Evolutionary conservation across 169 alveolate genomes (phyloP).

Genomic region (Condylostoma magnum): DNA sequence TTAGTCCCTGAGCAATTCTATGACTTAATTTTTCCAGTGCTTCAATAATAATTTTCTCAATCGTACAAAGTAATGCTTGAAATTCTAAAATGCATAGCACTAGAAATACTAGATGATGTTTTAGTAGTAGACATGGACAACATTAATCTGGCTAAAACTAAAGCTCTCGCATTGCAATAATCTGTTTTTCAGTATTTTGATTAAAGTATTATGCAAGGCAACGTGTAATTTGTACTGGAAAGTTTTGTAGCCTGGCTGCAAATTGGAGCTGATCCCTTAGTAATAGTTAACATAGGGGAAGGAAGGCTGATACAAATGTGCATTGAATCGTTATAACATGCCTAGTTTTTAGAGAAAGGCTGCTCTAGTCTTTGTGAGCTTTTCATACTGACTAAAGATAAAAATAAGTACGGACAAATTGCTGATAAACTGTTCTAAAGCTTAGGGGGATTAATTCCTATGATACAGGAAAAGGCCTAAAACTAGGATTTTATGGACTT

Average conservation of each 20-base stretch:
- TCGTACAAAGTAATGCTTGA: background rate
- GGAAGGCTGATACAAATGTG: background rate
- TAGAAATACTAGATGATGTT: background rate
- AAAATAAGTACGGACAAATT: background rate
- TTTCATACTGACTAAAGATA: background rate
- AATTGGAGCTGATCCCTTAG: slow-evolving; percentile 10
- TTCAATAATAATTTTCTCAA: background rate
- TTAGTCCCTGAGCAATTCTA: background rate
- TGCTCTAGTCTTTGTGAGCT: slow-evolving; percentile 6
- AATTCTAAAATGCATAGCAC: slow-evolving; percentile 13
- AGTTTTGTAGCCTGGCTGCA: slow-evolving; percentile 25
- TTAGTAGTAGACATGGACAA: slow-evolving; percentile 13
- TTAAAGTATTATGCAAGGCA: no score
- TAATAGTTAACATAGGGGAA: background rate
- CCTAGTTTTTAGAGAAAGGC: slow-evolving; percentile 2
- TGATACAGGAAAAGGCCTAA: no score
- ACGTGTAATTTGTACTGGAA: background rate
- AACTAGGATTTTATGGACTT: no score
- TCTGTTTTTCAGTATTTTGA: no score
- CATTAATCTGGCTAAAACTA: background rate
- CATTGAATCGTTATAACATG: background rate
- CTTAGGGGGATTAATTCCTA: no score
- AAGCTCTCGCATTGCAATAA: no score
- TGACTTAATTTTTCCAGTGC: background rate
- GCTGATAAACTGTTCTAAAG: no score